phyloP scores from a whole-genome alignment of 2,329 filamentous ascomycete genomes.

The Annulohypoxylon truncatum region DNA sequence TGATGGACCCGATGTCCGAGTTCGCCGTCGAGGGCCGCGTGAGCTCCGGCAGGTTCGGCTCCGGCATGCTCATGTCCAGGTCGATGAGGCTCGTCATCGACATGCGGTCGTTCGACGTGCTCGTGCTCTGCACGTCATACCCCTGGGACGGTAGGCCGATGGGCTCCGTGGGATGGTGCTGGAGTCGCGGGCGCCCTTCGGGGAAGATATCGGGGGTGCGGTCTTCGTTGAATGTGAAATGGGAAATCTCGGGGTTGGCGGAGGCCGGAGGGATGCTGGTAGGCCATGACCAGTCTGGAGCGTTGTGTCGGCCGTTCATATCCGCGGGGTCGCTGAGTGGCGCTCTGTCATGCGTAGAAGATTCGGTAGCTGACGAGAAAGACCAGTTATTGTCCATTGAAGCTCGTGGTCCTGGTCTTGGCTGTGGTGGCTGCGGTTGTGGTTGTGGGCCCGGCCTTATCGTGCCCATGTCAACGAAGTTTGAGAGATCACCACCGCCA shows the following conservation, averaged over 20 bases:
- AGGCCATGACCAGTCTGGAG: conserved; percentile 70
- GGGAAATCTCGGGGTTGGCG: conserved; percentile 64
- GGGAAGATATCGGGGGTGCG: conserved; percentile 45
- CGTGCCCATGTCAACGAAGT: conserved; percentile 71
- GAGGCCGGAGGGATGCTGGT: conserved; percentile 64
- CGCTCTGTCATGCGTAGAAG: conserved; percentile 55
- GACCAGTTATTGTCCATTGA: conserved; percentile 62
- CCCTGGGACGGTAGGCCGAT: conserved; percentile 55
- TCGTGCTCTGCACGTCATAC: conserved; percentile 56
- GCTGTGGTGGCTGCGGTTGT: conserved; percentile 2
- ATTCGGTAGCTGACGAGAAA: conserved; percentile 58
- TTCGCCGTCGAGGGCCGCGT: conserved; percentile 69
- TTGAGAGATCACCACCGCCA: conserved; percentile 65
- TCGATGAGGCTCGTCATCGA: conserved; percentile 63
- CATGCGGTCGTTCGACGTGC: conserved; percentile 54
- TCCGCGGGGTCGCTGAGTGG: conserved; percentile 70
- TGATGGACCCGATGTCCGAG: conserved; percentile 67
- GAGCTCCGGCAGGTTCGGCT: conserved; percentile 60
- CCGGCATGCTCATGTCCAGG: conserved; percentile 66
- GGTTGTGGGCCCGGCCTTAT: conserved; percentile 59
- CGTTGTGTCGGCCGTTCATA: conserved; percentile 62
- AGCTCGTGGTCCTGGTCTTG: conserved; percentile 52
- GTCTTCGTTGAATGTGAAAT: conserved; percentile 60
- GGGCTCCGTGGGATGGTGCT: conserved; percentile 65
- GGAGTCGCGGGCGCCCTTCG: conserved; percentile 57